phyloP scores from a whole-genome alignment of 1,284 basidiomycete genomes.

The Inonotus hispidus region DNA sequence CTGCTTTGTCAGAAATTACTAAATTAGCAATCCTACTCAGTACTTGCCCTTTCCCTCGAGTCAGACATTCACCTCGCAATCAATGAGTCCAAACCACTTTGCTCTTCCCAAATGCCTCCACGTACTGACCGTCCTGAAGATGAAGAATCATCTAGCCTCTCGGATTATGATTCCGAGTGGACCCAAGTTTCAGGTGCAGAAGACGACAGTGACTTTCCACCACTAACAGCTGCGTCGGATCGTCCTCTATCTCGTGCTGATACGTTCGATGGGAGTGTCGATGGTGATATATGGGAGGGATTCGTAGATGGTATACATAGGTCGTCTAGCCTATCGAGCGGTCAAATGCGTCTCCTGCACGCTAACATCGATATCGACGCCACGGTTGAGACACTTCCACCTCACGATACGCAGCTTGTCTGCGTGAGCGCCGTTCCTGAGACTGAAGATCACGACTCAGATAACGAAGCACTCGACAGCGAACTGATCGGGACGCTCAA shows the following conservation, averaged over 20 bases:
- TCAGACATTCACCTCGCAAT: neutral
- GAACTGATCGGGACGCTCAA: conserved; percentile 14
- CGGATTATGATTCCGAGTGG: conserved; percentile 20
- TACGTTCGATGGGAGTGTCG: conserved; percentile 15
- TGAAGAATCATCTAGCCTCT: conserved; percentile 17
- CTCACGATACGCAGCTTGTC: conserved; percentile 7
- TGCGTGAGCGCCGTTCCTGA: conserved; percentile 6
- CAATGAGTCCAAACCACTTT: conserved; percentile 5
- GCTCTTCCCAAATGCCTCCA: conserved; percentile 8
- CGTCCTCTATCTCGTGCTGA: conserved; percentile 16
- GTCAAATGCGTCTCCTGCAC: neutral
- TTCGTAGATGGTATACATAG: conserved; percentile 9
- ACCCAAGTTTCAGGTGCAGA: conserved; percentile 18
- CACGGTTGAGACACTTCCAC: neutral
- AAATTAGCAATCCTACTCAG: neutral
- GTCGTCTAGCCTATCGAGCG: neutral
- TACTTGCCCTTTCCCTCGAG: conserved; percentile 2
- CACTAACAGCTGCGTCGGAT: conserved; percentile 6
- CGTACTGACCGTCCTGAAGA: conserved; percentile 15
- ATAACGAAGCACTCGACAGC: conserved; percentile 15
- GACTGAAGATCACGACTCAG: conserved; percentile 11
- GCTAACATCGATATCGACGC: neutral
- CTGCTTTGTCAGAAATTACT: conserved; percentile 1
- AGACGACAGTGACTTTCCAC: conserved; percentile 18
- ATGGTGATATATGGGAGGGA: conserved; percentile 19